Percentiles rank a stretch among this genome's conserved stretches.
These are phyloP conservation scores for Gastrolobium bilobum DNA, from an alignment of 306 rosid species.

Conservation along the genomic window DNA sequence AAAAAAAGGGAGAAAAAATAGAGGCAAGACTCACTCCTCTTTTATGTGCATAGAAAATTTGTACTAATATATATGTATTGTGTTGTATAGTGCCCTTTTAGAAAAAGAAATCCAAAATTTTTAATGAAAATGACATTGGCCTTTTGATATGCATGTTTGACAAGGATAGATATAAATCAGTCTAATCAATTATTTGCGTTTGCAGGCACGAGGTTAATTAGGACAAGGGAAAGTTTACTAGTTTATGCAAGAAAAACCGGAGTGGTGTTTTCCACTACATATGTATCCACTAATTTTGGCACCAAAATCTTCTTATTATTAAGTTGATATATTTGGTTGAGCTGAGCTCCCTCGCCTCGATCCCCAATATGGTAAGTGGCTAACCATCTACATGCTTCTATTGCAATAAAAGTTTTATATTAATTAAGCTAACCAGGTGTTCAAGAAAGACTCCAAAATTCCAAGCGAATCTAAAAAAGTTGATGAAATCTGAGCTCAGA, in stretches of 20 bases:
- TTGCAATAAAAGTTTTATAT: not conserved
- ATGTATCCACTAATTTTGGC: not conserved
- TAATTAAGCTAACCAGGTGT: not conserved
- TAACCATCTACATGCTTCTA: not conserved
- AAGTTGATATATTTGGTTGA: not conserved
- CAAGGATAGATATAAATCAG: not conserved
- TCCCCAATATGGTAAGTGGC: not conserved
- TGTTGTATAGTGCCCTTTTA: not conserved
- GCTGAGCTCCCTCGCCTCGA: not conserved
- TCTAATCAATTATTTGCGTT: conserved; percentile 33
- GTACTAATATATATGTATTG: not conserved
- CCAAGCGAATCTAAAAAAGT: not conserved
- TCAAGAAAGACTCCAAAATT: not conserved
- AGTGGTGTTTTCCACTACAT: conserved; percentile 68
- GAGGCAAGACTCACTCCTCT: no score
- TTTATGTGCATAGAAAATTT: no score
- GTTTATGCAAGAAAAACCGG: conserved; percentile 69
- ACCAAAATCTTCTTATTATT: not conserved
- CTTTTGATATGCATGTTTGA: conserved; percentile 1
- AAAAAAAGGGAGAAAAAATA: no score
- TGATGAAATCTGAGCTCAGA: not conserved
- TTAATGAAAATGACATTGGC: conserved; percentile 22
- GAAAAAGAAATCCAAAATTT: not conserved
- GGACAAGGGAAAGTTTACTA: conserved; percentile 44
- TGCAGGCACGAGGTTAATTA: not conserved